phyloP scores from a whole-genome alignment of 352 stramenopile species.

The Phytophthora citrophthora region DNA sequence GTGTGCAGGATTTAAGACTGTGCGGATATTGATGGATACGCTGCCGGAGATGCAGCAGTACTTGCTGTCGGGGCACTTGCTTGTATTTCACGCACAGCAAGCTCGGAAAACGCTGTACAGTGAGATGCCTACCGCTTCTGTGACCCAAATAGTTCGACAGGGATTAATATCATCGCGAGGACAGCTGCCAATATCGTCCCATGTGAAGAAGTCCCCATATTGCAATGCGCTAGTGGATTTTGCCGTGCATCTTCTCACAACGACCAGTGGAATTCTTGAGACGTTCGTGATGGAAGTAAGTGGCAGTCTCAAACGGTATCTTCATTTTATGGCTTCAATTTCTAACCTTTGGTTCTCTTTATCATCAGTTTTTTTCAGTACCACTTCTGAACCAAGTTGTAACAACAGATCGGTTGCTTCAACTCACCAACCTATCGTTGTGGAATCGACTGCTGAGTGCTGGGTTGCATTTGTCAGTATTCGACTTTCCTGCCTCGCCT shows the following conservation, averaged over 20 bases:
- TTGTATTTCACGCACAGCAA: constrained; percentile 12
- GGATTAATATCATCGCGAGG: constrained; percentile 29
- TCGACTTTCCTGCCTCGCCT: constrained; percentile 48
- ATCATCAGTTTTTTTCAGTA: constrained; percentile 52
- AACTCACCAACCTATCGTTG: constrained; percentile 31
- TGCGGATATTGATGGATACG: constrained; percentile 21
- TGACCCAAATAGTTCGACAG: constrained; percentile 35
- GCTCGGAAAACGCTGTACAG: constrained; percentile 29
- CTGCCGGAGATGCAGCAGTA: constrained; percentile 40
- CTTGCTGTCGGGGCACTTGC: constrained; percentile 34
- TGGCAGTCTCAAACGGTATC: neutral
- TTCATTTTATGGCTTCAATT: neutral
- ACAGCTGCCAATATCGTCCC: constrained; percentile 22
- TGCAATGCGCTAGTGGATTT: constrained; percentile 40
- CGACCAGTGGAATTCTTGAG: constrained; percentile 26
- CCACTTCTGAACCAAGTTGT: constrained; percentile 49
- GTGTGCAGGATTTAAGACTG: constrained; percentile 14
- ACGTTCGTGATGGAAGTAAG: constrained; percentile 42
- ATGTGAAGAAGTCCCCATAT: constrained; percentile 23
- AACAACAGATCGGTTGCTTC: constrained; percentile 17
- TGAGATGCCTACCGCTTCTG: constrained; percentile 31
- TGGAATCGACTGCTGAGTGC: constrained; percentile 43
- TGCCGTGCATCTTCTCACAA: constrained; percentile 28
- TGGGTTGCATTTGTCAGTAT: constrained; percentile 32
- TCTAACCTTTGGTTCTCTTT: neutral